Conservation (phyloP, 1,139 yeast genomes). For the Yamadazyma pseudoaaseri region DNA sequence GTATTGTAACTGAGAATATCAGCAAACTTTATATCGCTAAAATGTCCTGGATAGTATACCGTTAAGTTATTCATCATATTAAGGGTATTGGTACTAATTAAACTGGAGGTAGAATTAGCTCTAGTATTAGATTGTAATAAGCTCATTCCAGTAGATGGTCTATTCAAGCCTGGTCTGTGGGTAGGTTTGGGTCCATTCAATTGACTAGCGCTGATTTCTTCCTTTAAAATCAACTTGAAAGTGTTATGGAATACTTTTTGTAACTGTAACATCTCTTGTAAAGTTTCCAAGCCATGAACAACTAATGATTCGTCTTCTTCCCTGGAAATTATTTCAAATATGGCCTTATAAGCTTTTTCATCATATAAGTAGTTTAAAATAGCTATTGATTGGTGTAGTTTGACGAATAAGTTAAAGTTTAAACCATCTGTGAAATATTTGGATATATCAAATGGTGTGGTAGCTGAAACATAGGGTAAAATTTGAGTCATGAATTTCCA, state of each 20-base stretch:
- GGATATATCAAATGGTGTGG: conserved; percentile 45
- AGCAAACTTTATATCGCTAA: conserved; percentile 62
- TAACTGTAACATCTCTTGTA: conserved; percentile 49
- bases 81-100: background rate
- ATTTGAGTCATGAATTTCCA: conserved; percentile 54
- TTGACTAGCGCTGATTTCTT: background rate
- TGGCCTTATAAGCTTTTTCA: conserved; percentile 51
- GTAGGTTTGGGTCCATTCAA: background rate
- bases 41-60: conserved; percentile 46
- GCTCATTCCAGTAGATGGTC: background rate
- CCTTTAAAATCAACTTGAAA: conserved; percentile 29
- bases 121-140: background rate
- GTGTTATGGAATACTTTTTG: conserved; percentile 42
- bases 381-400: conserved; percentile 69
- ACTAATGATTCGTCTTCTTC: conserved; percentile 54
- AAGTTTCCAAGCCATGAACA: conserved; percentile 34
- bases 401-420: conserved; percentile 33
- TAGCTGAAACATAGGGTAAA: conserved; percentile 26
- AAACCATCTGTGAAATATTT: conserved; percentile 36
- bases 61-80: conserved; percentile 19
- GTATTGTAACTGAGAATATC: conserved; percentile 72
- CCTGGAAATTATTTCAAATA: conserved; percentile 50
- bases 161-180: background rate
- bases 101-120: conserved; percentile 1
- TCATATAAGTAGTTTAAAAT: conserved; percentile 61